phyloP scores from a whole-genome alignment of 2,329 filamentous ascomycete genomes.

The Diatrype stigma region DNA sequence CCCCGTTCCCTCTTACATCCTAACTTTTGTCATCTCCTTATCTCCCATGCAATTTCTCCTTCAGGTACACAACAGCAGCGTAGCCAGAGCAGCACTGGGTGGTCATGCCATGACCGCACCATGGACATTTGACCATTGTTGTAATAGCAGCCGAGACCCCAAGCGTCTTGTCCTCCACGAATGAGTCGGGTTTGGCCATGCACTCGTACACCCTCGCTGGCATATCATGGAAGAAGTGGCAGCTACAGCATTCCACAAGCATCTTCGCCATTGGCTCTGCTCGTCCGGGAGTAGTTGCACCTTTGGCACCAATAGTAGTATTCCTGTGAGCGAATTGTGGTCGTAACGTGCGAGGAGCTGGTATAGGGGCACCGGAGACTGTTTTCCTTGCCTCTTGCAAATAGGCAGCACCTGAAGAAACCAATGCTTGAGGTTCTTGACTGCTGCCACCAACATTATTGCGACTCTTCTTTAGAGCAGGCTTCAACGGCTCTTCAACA shows the following conservation, averaged over 20 bases:
- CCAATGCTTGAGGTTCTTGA: conserved; percentile 16
- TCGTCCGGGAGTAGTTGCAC: conserved; percentile 8
- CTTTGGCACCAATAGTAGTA: conserved; percentile 19
- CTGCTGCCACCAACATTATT: conserved; percentile 20
- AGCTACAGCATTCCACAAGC: conserved; percentile 62
- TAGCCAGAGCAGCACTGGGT: conserved; percentile 66
- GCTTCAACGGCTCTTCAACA: conserved; percentile 20
- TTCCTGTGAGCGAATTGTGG: conserved; percentile 23
- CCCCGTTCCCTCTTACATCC: too few relatives aligned
- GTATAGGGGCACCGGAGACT: conserved; percentile 20
- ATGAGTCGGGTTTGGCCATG: conserved; percentile 55
- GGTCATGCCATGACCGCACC: conserved; percentile 69
- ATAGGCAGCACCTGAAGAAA: conserved; percentile 27
- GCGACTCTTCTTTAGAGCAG: conserved; percentile 22
- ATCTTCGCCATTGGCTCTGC: conserved; percentile 53
- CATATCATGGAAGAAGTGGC: conserved; percentile 63
- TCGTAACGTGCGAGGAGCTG: conserved; percentile 19
- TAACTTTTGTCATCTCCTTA: too few relatives aligned
- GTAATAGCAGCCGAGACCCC: conserved; percentile 54
- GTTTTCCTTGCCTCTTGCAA: conserved; percentile 33
- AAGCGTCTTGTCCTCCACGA: conserved; percentile 46
- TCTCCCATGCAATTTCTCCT: conserved; percentile 53
- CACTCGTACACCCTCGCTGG: conserved; percentile 60
- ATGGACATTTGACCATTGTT: conserved; percentile 64
- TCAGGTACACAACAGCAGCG: conserved; percentile 61